Evolutionary conservation across 2,329 filamentous ascomycete genomes (phyloP), one percentile per base, ranked within the genome.

Genomic region (Fusarium aywerte): DNA sequence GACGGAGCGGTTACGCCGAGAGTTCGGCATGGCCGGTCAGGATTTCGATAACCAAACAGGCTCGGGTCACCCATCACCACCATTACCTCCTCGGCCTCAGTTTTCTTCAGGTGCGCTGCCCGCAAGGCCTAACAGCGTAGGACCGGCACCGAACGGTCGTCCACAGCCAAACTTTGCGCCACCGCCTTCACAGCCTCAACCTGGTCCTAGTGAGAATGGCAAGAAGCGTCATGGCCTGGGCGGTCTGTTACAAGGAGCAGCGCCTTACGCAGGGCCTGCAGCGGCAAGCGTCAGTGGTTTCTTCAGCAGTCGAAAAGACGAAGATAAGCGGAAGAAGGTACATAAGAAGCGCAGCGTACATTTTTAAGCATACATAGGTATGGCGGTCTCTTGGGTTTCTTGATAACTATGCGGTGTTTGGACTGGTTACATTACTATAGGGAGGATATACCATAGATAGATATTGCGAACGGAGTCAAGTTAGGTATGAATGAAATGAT

Each of bases 1-100:
- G 80, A 98, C 96, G 1, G 92, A 96, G 76, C 85, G 93, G 2
- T 81, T 99, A 33, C 82, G 87, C 21, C 86, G 82, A 68, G 77
- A 90, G 70, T 94, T 92, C 71, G 91, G 91, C 45, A 81, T 87
- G 43, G 78, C 83, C 49, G 82, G 82, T 1, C 82, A 85, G 72
- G 76, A 69, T 38, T 74, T 69, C 31, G 48, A 43, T 11, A 79
- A 66, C 44, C 63, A 57, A n/a, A 45, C 66, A n/a, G 57, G 49
- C 42, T 48, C 63, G 20, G 47, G 58, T 49, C 65, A 55, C 33
- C 69, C 76, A 3, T 73, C 75, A 16, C 73, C 82, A 7, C 73
- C 75, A 3, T 75, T 81, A 6, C 76, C 79, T 12, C 75, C 76
- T 21, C 69, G 76, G 23, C 75, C 58, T n/a, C 58, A 63, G 52